phyloP scores from a whole-genome alignment of 495 filamentous ascomycete species.

The Penicillium maclennaniae region DNA sequence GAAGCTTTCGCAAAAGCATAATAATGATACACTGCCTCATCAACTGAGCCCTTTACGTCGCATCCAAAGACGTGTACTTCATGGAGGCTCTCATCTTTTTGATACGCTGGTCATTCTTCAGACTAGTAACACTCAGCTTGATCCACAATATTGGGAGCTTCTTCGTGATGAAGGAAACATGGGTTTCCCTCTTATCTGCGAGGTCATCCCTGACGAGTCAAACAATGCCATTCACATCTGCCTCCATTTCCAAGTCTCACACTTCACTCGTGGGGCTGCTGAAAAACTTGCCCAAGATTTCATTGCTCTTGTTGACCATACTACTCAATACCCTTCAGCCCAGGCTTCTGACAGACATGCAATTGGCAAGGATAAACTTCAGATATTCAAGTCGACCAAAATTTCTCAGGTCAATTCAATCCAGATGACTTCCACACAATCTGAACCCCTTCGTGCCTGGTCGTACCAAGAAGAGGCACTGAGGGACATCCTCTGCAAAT shows the following conservation, averaged over 20 bases:
- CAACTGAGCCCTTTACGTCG: constrained; percentile 67
- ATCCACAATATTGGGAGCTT: constrained; percentile 60
- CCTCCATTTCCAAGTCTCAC: constrained; percentile 29
- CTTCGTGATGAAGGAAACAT: constrained; percentile 66
- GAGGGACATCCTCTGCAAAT: constrained; percentile 51
- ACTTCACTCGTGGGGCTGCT: constrained; percentile 37
- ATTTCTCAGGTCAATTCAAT: neutral
- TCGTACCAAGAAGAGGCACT: constrained; percentile 55
- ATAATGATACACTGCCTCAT: constrained; percentile 53
- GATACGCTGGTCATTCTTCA: constrained; percentile 77
- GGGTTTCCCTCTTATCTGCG: constrained; percentile 71
- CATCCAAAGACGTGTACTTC: constrained; percentile 46
- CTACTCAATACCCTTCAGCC: constrained; percentile 29
- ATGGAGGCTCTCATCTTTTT: constrained; percentile 52
- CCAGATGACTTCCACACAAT: neutral
- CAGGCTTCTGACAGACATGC: constrained; percentile 27
- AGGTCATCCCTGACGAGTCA: constrained; percentile 54
- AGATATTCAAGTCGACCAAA: constrained; percentile 12
- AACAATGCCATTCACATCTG: constrained; percentile 33
- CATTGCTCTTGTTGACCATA: constrained; percentile 40
- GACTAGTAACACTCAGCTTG: constrained; percentile 45
- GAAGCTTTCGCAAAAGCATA: constrained; percentile 50
- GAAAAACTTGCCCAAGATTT: constrained; percentile 47
- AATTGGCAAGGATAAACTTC: constrained; percentile 2
- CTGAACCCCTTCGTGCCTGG: constrained; percentile 34